These are phyloP conservation scores for Geoglossum cookeanum DNA, from an alignment of 2,329 filamentous ascomycete genomes.

Conservation along the genomic window DNA sequence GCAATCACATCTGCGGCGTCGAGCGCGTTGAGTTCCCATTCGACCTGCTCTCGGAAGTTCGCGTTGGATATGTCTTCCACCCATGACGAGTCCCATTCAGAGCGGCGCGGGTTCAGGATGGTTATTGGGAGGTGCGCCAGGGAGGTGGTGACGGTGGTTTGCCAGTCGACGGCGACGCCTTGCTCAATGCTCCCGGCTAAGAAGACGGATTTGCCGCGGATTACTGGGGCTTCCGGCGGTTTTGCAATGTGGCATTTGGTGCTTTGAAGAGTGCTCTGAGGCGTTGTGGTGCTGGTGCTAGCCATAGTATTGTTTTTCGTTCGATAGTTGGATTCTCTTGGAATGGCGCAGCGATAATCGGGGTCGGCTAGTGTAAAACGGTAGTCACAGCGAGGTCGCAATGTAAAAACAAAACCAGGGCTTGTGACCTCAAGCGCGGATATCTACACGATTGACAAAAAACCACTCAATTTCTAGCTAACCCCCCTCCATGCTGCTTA, in stretches of 20 bases:
- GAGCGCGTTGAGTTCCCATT: conserved; percentile 42
- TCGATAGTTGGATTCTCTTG: too few relatives aligned
- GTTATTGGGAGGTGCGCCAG: conserved; percentile 30
- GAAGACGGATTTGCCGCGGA: conserved; percentile 26
- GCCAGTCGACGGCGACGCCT: conserved; percentile 31
- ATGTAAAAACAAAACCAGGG: too few relatives aligned
- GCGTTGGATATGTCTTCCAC: conserved; percentile 27
- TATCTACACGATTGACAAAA: too few relatives aligned
- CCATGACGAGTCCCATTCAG: conserved; percentile 37
- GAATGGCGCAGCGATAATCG: too few relatives aligned
- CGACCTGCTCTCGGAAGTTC: conserved; percentile 33
- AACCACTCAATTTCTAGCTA: too few relatives aligned
- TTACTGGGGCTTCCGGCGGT: neutral
- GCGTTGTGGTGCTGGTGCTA: neutral
- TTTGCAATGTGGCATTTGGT: neutral
- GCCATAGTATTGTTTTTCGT: neutral
- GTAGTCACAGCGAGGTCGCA: too few relatives aligned
- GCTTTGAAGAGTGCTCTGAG: too few relatives aligned
- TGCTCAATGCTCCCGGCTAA: conserved; percentile 37
- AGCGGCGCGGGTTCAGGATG: conserved; percentile 36
- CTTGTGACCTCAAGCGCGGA: too few relatives aligned
- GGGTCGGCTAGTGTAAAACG: too few relatives aligned
- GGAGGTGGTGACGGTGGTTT: conserved; percentile 22
- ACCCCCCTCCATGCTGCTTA: too few relatives aligned
- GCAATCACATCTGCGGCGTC: conserved; percentile 33